phyloP scores from a whole-genome alignment of 352 stramenopile species.

The Bremia lactucae region DNA sequence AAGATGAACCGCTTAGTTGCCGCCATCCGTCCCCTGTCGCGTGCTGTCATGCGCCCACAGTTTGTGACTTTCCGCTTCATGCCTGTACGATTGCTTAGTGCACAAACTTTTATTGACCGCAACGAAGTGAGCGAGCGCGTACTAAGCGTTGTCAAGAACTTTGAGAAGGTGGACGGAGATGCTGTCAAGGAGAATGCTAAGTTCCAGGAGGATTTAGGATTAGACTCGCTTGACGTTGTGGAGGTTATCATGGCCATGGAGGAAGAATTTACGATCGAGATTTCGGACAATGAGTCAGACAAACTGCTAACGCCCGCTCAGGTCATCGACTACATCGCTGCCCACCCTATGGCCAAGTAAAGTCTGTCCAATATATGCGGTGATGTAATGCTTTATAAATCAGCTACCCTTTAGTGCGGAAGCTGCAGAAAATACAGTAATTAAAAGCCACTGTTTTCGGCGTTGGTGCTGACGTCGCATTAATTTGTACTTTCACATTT shows the following conservation, averaged over 20 bases:
- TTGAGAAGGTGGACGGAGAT: conserved; percentile 96
- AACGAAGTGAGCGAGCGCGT: conserved; percentile 95
- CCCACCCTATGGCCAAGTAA: conserved; percentile 99
- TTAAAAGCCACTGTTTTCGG: conserved; percentile 5
- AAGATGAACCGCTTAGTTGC: conserved; percentile 73
- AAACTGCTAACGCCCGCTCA: conserved; percentile 95
- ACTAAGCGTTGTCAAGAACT: conserved; percentile 98
- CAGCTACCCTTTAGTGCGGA: background rate
- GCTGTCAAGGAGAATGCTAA: conserved; percentile 88
- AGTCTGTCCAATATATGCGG: conserved; percentile 4
- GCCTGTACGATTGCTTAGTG: conserved; percentile 60
- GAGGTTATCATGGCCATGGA: conserved; percentile 99
- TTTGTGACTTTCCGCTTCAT: conserved; percentile 16
- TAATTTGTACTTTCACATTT: too few relatives aligned
- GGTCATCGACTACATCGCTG: conserved; percentile 97
- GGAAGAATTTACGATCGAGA: conserved; percentile 99
- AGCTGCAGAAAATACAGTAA: conserved; percentile 6
- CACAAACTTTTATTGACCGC: conserved; percentile 83
- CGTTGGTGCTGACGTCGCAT: too few relatives aligned
- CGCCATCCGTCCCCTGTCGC: conserved; percentile 54
- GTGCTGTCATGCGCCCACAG: conserved; percentile 39
- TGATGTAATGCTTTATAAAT: conserved; percentile 3
- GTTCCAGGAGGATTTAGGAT: conserved; percentile 96
- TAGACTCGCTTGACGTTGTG: conserved; percentile 97
- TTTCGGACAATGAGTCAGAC: conserved; percentile 98